Conservation (phyloP, 2,329 filamentous ascomycete species). For the Cladophialophora immunda region DNA sequence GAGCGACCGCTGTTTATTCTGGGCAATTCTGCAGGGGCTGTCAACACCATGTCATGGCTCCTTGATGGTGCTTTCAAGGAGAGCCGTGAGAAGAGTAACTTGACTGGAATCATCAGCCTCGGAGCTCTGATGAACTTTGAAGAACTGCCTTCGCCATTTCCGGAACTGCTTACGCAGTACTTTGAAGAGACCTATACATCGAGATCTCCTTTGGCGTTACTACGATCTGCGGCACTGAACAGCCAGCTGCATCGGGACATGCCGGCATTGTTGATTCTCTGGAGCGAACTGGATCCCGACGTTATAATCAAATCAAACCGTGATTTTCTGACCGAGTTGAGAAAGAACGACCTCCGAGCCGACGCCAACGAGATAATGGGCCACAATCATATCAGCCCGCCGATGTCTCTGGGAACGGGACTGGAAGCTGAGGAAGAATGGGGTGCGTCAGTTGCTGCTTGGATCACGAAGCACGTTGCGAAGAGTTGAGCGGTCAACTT, state of each 20-base stretch:
- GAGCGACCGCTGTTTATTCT: slow-evolving; percentile 6
- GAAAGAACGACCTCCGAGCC: background rate
- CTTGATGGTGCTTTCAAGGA: slow-evolving; percentile 10
- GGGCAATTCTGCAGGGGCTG: slow-evolving; percentile 21
- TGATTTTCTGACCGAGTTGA: slow-evolving; percentile 6
- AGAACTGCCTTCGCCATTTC: background rate
- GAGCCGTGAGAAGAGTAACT: background rate
- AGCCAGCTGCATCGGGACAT: background rate
- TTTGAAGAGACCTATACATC: background rate
- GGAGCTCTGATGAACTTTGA: slow-evolving; percentile 11
- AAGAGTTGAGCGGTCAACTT: background rate
- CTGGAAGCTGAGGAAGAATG: slow-evolving; percentile 8
- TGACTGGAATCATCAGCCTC: slow-evolving; percentile 7
- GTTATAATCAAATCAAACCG: slow-evolving; percentile 5
- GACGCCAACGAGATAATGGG: slow-evolving; percentile 17
- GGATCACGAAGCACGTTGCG: background rate
- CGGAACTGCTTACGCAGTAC: background rate
- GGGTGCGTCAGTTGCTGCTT: slow-evolving; percentile 13
- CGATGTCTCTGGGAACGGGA: slow-evolving; percentile 20
- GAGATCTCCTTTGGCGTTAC: background rate
- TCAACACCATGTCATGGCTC: slow-evolving; percentile 16
- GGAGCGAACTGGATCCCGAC: slow-evolving; percentile 17
- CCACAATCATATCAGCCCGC: slow-evolving; percentile 27
- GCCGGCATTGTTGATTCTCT: slow-evolving; percentile 6
- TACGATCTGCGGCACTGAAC: background rate